These are phyloP conservation scores for Scutellaria barbata DNA, from an alignment of 257 asterid species.

Conservation along the genomic window DNA sequence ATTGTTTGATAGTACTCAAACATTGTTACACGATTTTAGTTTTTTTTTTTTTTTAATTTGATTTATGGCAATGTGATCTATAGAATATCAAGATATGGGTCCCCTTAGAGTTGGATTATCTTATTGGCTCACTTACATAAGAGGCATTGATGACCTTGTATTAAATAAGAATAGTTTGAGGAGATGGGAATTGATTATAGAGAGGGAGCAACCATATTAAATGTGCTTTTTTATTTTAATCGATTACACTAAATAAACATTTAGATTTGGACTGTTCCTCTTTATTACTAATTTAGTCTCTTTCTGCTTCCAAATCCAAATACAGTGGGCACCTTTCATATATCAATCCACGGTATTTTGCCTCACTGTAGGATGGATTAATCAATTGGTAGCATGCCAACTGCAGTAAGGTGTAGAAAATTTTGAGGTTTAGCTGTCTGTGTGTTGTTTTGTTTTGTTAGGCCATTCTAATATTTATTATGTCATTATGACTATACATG, in stretches of 20 bases:
- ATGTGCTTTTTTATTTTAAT: conserved; percentile 33
- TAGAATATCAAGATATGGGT: conserved; percentile 42
- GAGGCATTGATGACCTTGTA: conserved; percentile 31
- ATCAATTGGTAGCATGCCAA: conserved; percentile 33
- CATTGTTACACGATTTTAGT: conserved; percentile 21
- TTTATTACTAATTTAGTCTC: conserved; percentile 14
- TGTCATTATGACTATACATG: neutral
- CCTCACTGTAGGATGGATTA: conserved; percentile 8
- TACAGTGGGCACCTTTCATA: conserved; percentile 35
- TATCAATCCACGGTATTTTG: conserved; percentile 35
- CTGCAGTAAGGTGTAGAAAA: conserved; percentile 23
- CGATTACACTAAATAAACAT: conserved; percentile 32
- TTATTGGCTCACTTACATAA: conserved; percentile 47
- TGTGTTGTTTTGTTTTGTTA: neutral
- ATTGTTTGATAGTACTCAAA: no score
- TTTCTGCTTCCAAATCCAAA: conserved; percentile 28
- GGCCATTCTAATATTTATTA: neutral
- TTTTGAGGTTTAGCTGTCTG: neutral
- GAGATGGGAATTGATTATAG: conserved; percentile 42
- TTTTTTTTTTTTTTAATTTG: neutral
- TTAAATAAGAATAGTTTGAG: conserved; percentile 39
- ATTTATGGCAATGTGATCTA: neutral
- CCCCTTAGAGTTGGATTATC: conserved; percentile 47
- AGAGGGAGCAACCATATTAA: conserved; percentile 47
- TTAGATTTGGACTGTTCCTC: conserved; percentile 28